phyloP scores from a whole-genome alignment of 139 green algal species.

The Asterochloris sp. region DNA sequence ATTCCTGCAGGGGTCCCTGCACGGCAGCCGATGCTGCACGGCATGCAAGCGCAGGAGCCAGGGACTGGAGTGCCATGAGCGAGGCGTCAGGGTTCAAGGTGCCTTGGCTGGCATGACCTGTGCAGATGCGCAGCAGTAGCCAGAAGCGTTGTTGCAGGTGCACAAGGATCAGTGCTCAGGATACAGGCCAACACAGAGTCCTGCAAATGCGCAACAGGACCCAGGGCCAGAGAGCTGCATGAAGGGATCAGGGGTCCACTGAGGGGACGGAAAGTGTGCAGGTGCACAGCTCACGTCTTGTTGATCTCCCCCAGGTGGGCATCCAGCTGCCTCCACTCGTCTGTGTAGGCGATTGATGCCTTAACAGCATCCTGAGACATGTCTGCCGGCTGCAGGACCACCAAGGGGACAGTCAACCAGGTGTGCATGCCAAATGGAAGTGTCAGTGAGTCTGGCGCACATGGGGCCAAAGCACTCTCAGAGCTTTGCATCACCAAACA shows the following conservation, averaged over 20 bases:
- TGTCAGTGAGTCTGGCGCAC: too few relatives aligned
- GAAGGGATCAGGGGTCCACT: background rate
- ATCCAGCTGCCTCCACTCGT: constrained; percentile 71
- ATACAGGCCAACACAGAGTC: background rate
- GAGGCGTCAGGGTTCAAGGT: background rate
- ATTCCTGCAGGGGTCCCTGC: background rate
- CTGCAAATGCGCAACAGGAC: background rate
- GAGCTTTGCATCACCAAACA: too few relatives aligned
- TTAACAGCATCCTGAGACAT: background rate
- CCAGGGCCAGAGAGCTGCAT: background rate
- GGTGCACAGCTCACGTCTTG: constrained; percentile 52
- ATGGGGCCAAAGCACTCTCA: too few relatives aligned
- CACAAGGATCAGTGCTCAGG: background rate
- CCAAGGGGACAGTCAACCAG: too few relatives aligned
- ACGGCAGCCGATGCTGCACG: background rate
- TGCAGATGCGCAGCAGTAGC: background rate
- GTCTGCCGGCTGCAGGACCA: constrained; percentile 5
- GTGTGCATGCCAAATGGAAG: too few relatives aligned
- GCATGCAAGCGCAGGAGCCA: background rate
- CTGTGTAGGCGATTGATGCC: constrained; percentile 21
- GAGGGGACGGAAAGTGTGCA: background rate
- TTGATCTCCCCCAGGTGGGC: constrained; percentile 82
- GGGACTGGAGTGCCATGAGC: background rate
- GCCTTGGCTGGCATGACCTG: background rate
- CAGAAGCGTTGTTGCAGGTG: background rate